Percentiles rank a stretch among this genome's conserved stretches.
These are phyloP conservation scores for Heliosperma pusillum DNA, from an alignment of 148 eudicot genomes.

Conservation along the genomic window DNA sequence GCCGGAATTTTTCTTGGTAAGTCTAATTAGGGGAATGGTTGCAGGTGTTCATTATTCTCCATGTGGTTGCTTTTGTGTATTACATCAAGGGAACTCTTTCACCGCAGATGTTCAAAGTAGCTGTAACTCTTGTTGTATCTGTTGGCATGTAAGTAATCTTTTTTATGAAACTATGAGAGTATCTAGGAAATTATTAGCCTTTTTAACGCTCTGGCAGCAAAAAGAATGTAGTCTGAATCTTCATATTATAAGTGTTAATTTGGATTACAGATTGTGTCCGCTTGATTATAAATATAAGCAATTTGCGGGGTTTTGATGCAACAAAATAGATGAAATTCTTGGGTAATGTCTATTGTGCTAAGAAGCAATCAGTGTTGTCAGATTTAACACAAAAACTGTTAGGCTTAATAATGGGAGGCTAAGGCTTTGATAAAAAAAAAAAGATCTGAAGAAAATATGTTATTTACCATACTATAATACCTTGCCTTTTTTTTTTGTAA, in stretches of 20 bases:
- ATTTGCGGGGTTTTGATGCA: too few species aligned
- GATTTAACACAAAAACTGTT: neutral
- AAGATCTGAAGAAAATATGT: too few species aligned
- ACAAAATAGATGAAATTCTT: too few species aligned
- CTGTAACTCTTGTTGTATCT: constrained; percentile 83
- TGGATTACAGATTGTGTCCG: neutral
- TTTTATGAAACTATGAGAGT: neutral
- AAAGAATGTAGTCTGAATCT: neutral
- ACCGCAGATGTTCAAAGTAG: constrained; percentile 93
- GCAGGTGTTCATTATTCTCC: constrained; percentile 93
- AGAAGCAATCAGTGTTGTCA: neutral
- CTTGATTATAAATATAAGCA: neutral
- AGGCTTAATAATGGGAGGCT: too few species aligned
- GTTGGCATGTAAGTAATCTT: constrained; percentile 72
- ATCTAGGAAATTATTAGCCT: neutral
- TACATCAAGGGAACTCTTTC: constrained; percentile 85
- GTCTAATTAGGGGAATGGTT: constrained; percentile 27
- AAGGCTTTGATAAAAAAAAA: too few species aligned
- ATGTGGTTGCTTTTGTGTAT: constrained; percentile 92
- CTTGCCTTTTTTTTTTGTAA: too few species aligned
- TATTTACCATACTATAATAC: too few species aligned
- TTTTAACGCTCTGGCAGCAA: neutral
- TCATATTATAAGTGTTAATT: neutral
- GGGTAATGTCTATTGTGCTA: too few species aligned
- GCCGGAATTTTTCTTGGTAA: neutral